phyloP scores from a whole-genome alignment of 768 basidiomycete species.

The Trametes punicea region DNA sequence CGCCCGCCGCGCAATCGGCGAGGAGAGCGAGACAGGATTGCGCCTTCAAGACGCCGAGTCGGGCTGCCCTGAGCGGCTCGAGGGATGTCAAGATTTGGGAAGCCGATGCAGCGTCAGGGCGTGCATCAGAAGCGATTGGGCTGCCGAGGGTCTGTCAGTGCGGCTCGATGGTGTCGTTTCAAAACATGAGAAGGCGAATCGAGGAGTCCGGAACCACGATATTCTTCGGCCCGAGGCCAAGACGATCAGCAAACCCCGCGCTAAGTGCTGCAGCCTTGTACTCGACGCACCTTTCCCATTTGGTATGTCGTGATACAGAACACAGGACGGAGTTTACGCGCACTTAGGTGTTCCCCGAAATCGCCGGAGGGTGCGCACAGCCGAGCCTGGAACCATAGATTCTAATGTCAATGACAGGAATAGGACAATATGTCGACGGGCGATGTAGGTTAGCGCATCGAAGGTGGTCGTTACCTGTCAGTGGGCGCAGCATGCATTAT shows the following conservation, averaged over 20 bases:
- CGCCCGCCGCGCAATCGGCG: conserved; percentile 1
- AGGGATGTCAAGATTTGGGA: conserved; percentile 4
- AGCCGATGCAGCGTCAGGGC: conserved; percentile 10
- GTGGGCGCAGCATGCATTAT: background rate
- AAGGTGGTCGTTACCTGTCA: background rate
- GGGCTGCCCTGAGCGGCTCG: conserved; percentile 10
- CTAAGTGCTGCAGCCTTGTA: background rate
- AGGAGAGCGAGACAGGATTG: background rate
- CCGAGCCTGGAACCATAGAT: background rate
- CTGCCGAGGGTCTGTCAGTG: background rate
- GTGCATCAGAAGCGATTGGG: conserved; percentile 8
- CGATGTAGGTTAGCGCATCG: background rate
- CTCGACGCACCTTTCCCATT: conserved; percentile 1
- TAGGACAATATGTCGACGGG: background rate
- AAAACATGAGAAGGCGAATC: background rate
- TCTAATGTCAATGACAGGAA: background rate
- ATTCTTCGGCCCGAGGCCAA: background rate
- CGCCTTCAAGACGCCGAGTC: conserved; percentile 3
- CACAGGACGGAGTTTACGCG: background rate
- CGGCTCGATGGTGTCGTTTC: background rate
- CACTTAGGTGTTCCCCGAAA: conserved; percentile 1
- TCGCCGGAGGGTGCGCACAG: background rate
- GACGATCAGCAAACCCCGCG: background rate
- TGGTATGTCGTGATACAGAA: background rate
- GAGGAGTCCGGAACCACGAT: background rate